These are phyloP conservation scores for Ettlia oleoabundans DNA, from an alignment of 139 green algal genomes.

Conservation along the genomic window DNA sequence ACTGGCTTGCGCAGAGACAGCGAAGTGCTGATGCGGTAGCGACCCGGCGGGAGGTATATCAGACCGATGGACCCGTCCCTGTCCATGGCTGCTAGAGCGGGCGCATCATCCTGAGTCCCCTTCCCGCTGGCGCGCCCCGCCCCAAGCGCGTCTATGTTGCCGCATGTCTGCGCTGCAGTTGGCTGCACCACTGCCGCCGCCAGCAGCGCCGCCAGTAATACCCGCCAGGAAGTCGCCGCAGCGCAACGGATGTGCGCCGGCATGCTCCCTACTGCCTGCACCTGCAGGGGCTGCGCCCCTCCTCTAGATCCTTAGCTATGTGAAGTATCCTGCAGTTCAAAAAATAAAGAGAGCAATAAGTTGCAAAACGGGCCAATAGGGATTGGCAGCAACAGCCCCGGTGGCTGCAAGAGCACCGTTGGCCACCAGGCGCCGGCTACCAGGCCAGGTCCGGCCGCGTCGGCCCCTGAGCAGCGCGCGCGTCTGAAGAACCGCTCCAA, in stretches of 20 bases:
- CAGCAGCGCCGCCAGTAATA: background rate
- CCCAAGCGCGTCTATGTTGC: background rate
- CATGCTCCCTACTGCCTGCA: background rate
- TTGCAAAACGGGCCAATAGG: no score
- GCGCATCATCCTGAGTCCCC: background rate
- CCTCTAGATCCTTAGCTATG: no score
- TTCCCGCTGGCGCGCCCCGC: background rate
- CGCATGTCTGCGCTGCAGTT: conserved; percentile 3
- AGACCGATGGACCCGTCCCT: background rate
- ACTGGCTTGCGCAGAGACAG: conserved; percentile 26
- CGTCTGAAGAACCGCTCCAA: no score
- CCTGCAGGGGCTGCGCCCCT: no score
- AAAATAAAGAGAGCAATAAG: no score
- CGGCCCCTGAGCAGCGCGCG: no score
- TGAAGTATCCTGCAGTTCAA: no score
- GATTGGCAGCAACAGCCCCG: no score
- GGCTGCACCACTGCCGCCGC: background rate
- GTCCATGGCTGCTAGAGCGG: conserved; percentile 24
- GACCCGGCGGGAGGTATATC: conserved; percentile 32
- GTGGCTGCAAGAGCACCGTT: no score
- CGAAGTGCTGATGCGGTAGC: conserved; percentile 1
- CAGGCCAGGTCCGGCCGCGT: no score
- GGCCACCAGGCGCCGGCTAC: no score
- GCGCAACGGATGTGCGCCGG: background rate
- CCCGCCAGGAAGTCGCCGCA: background rate